A percentile compares a stretch with the other conserved stretches of the same genome.
phyloP scores from a whole-genome alignment of 2,329 filamentous ascomycete genomes.

The Byssothecium circinans region DNA sequence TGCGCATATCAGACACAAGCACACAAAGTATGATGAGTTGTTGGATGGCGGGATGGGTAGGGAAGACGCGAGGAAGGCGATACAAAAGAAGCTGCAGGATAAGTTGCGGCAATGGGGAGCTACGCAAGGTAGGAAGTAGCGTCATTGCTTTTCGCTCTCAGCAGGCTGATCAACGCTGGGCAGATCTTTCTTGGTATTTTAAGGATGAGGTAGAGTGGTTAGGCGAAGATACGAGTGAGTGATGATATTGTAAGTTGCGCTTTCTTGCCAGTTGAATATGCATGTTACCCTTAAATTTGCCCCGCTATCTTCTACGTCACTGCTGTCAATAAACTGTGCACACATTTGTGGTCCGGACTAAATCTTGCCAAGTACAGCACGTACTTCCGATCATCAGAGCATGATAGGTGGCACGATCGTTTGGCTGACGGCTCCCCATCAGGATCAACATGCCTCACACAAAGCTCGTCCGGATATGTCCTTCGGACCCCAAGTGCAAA shows the following conservation, averaged over 20 bases:
- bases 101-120: conserved; percentile 31
- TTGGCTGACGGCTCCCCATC: too few species aligned
- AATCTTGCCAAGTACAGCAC: too few species aligned
- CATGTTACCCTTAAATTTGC: too few species aligned
- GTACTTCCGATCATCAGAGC: too few species aligned
- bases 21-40: conserved; percentile 53
- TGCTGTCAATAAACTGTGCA: too few species aligned
- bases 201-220: not conserved
- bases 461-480: too few species aligned
- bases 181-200: conserved; percentile 21
- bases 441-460: too few species aligned
- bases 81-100: conserved; percentile 23
- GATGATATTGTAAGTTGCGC: not conserved
- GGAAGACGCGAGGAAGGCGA: conserved; percentile 26
- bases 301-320: too few species aligned
- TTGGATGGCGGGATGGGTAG: conserved; percentile 23
- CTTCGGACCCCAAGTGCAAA: too few species aligned
- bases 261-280: not conserved
- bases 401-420: too few species aligned
- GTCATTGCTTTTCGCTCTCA: not conserved
- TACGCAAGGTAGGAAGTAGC: conserved; percentile 20
- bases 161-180: not conserved
- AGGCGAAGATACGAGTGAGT: not conserved
- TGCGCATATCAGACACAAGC: conserved; percentile 53
- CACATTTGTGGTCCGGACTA: too few species aligned